Evolutionary conservation across 306 rosid species (phyloP).

Genomic region (Begonia masoniana): DNA sequence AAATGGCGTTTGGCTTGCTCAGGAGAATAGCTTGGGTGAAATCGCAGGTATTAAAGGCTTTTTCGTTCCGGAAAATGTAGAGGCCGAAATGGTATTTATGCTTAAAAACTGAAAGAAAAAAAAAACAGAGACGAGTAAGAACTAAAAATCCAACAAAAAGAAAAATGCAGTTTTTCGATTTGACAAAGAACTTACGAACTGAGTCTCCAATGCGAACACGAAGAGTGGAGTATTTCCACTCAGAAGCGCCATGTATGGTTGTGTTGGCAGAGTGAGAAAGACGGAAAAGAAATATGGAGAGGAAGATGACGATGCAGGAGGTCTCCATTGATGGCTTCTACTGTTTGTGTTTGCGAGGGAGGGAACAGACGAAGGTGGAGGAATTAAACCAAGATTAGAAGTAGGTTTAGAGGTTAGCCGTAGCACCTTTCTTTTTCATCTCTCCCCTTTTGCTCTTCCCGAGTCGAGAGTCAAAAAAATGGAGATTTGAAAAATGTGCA

Average conservation of each 20-base stretch:
- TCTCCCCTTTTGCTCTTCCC: no score
- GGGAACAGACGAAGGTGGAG: conserved; percentile 9
- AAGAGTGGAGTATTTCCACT: conserved; percentile 69
- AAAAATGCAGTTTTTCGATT: neutral
- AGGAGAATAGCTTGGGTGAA: conserved; percentile 72
- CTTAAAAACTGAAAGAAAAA: conserved; percentile 47
- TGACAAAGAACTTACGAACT: conserved; percentile 36
- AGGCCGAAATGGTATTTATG: conserved; percentile 59
- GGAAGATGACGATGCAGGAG: conserved; percentile 25
- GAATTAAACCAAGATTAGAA: conserved; percentile 5
- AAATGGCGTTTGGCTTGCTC: conserved; percentile 36
- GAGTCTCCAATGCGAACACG: conserved; percentile 73
- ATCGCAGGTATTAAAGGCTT: conserved; percentile 65
- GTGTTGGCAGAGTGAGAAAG: conserved; percentile 41
- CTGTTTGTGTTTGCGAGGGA: conserved; percentile 3
- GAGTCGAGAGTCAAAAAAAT: no score
- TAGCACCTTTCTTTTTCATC: no score
- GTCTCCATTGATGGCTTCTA: conserved; percentile 27
- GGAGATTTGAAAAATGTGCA: no score
- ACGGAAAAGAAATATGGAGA: conserved; percentile 23
- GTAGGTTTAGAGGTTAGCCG: neutral
- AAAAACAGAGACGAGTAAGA: conserved; percentile 7
- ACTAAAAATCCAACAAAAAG: neutral
- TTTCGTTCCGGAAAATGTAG: conserved; percentile 80
- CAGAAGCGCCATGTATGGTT: conserved; percentile 66